Conservation (phyloP, 352 stramenopile species). For the Phytophthora nicotianae region DNA sequence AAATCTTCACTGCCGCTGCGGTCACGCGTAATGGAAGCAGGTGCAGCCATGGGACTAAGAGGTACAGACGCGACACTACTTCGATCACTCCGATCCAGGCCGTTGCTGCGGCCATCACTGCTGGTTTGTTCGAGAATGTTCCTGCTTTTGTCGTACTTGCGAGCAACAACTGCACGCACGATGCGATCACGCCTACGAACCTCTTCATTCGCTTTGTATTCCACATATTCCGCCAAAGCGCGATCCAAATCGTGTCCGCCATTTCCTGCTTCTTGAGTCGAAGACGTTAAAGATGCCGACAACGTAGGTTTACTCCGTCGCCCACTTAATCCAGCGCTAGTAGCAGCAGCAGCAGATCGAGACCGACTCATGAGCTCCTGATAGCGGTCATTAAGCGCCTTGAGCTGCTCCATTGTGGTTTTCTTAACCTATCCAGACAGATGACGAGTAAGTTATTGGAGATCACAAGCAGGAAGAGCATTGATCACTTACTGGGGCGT, state of each 20-base stretch:
- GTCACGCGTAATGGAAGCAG: constrained; percentile 7
- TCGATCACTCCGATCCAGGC: constrained; percentile 12
- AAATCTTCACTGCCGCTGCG: constrained; percentile 25
- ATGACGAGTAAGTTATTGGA: background rate
- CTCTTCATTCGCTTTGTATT: constrained; percentile 33
- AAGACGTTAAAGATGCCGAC: constrained; percentile 4
- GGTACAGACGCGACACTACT: constrained; percentile 15
- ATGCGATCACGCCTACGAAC: constrained; percentile 21
- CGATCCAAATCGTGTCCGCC: constrained; percentile 16
- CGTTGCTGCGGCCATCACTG: constrained; percentile 15
- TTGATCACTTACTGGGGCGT: constrained; percentile 18
- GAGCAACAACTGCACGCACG: constrained; percentile 25
- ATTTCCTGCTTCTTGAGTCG: constrained; percentile 12
- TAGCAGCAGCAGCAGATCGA: constrained; percentile 9
- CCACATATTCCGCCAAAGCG: constrained; percentile 26
- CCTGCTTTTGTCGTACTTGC: constrained; percentile 20
- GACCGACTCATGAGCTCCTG: constrained; percentile 27
- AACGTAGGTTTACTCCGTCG: constrained; percentile 5
- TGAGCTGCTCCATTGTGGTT: constrained; percentile 27
- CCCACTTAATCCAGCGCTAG: constrained; percentile 14
- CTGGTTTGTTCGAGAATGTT: constrained; percentile 1
- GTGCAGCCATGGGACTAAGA: constrained; percentile 9
- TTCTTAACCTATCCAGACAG: constrained; percentile 23
- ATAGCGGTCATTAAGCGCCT: constrained; percentile 29
- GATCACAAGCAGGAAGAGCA: background rate